phyloP scores from a whole-genome alignment of 2,329 filamentous ascomycete genomes.

The Cordyceps cateniannulata region DNA sequence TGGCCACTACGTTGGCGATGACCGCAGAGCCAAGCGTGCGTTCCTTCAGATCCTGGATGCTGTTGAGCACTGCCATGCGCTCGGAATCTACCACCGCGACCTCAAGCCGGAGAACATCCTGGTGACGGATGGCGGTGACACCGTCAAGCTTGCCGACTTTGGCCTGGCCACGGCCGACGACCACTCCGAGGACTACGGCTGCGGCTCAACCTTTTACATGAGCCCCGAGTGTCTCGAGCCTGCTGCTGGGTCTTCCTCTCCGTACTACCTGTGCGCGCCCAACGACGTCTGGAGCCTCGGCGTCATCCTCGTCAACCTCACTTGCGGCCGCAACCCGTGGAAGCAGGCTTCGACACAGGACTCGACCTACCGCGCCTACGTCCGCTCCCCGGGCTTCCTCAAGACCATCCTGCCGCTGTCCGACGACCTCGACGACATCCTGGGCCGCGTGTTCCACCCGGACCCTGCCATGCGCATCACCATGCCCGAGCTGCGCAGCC shows the following conservation, averaged over 20 bases:
- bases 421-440: slow-evolving; percentile 79
- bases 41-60: slow-evolving; percentile 96
- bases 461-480: slow-evolving; percentile 78
- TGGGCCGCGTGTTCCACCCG: slow-evolving; percentile 80
- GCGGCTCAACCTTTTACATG: slow-evolving; percentile 99
- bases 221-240: slow-evolving; percentile 94
- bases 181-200: slow-evolving; percentile 89
- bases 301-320: slow-evolving; percentile 94
- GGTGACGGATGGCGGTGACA: slow-evolving; percentile 80
- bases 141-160: slow-evolving; percentile 95
- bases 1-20: slow-evolving; percentile 88
- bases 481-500: slow-evolving; percentile 68
- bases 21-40: slow-evolving; percentile 75
- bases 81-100: slow-evolving; percentile 95
- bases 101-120: slow-evolving; percentile 98
- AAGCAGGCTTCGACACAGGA: slow-evolving; percentile 92
- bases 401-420: slow-evolving; percentile 90
- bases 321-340: slow-evolving; percentile 97
- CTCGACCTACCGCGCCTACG: slow-evolving; percentile 87
- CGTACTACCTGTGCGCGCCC: slow-evolving; percentile 83
- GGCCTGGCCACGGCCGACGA: slow-evolving; percentile 83
- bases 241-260: slow-evolving; percentile 45
- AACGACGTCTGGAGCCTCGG: slow-evolving; percentile 99
- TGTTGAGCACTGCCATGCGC: slow-evolving; percentile 86
- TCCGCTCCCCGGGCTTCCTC: slow-evolving; percentile 78